Base-by-base conservation (phyloP, 352 stramenopile genomes). In the Phytophthora sansomeana region DNA sequence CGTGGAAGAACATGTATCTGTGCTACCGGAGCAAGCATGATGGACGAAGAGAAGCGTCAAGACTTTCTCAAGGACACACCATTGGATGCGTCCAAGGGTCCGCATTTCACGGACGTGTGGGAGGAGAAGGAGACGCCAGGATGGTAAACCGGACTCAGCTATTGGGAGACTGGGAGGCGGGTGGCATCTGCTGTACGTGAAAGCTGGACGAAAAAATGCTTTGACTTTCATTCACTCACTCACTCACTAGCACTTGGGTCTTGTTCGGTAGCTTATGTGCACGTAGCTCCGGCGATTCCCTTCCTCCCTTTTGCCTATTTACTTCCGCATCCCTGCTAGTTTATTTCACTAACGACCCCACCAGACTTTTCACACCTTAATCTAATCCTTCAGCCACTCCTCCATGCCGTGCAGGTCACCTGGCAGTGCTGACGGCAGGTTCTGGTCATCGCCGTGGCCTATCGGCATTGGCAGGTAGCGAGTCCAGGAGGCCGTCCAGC, bases 1-100 rank as follows among this genome's bases (percentile, higher is more conserved):
- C 80, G 46, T 93, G 83, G 85, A 77, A 67, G 42, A 92, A 91
- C 69, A 92, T 93, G 82, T 91, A 84, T 58, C 69, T 90, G 47
- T 95, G 87, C 65, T 87, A 91, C 33, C 82, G 87, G n/a, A 36
- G 67, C 80, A 21, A 93, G 80, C 64, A 79, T 93, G 50, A 95
- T 95, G 87, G 79, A 90, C 51, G 78, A 89, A 54, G 75, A 87
- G 47, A 91, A 90, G 68, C 75, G 80, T 42, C 49, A 91, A 69
- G 64, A 82, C 41, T 95, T 88, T 60, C 66, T 95, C 36, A 87
- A 84, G 67, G 75, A 73, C 41, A 93, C 85, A 26, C 69, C 84
- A 5, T 63, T 95, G 46, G 84, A 93, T 41, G 77, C 83, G 6
- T 77, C 64, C 36, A 85, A 78, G 28, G 53, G 70, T 3, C 80